Percentiles rank a stretch among this genome's conserved stretches.
phyloP scores from a whole-genome alignment of 2,329 filamentous ascomycete genomes.

The Aspergillus amoenus region DNA sequence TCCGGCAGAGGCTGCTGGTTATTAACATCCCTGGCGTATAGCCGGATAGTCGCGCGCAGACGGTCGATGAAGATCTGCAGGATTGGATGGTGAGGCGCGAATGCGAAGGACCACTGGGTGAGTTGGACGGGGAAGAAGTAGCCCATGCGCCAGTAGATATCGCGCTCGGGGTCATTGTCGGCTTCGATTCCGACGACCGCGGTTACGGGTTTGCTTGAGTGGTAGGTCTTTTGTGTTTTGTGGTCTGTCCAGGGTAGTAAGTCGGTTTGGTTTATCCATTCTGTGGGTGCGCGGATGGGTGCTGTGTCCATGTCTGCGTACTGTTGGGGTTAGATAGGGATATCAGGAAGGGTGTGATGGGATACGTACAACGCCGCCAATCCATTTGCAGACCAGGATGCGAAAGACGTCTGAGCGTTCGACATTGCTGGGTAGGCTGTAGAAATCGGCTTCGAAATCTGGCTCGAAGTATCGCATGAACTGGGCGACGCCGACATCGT shows the following conservation, averaged over 20 bases:
- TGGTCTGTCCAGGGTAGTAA: slow-evolving; percentile 29
- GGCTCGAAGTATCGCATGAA: slow-evolving; percentile 29
- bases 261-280: slow-evolving; percentile 28
- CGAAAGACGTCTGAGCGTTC: slow-evolving; percentile 35
- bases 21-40: background rate
- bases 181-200: slow-evolving; percentile 34
- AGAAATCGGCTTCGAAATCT: slow-evolving; percentile 21
- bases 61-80: slow-evolving; percentile 28
- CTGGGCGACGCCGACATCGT: slow-evolving; percentile 29
- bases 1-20: background rate
- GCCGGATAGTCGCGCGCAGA: slow-evolving; percentile 13
- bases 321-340: slow-evolving; percentile 9
- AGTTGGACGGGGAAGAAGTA: slow-evolving; percentile 34
- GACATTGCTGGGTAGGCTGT: slow-evolving; percentile 24
- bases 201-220: slow-evolving; percentile 18
- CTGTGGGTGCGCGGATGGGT: slow-evolving; percentile 25
- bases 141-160: slow-evolving; percentile 36
- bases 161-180: slow-evolving; percentile 25
- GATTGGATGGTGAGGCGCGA: slow-evolving; percentile 27
- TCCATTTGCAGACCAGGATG: slow-evolving; percentile 31
- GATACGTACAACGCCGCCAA: slow-evolving; percentile 18
- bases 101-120: slow-evolving; percentile 34
- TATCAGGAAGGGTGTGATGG: accelerated
- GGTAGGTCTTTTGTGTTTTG: slow-evolving; percentile 21
- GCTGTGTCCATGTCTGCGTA: slow-evolving; percentile 35